Evolutionary conservation across 2,329 filamentous ascomycete genomes (phyloP), one percentile per base, ranked within the genome.

Genomic region (Rhynchosporium graminicola): DNA sequence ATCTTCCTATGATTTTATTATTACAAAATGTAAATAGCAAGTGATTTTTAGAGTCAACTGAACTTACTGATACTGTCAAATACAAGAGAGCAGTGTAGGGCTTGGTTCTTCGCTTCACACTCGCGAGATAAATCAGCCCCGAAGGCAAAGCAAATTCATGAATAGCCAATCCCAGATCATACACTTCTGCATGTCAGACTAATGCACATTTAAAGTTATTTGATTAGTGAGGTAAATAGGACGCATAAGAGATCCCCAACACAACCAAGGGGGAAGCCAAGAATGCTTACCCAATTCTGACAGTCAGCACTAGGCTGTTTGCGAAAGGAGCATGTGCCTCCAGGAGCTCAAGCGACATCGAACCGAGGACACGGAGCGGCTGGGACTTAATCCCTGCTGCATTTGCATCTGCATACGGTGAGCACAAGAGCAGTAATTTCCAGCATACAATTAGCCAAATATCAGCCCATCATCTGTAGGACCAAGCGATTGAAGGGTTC

Each of bases 301-400:
- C 50, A 12, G 50, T 52, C 33, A 38, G 50, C 50, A 9, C 50
- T 52, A 52, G 50, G 31, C 33, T 4, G 8, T 26, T 52, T 3
- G 1, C 5, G 31, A 9, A 26, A 33, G n/a, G 33, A 52, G n/a
- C 50, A 52, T 33, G 50, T 52, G 50, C 50, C 50, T 52, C 50
- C 50, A 1, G 50, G 7, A 3, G n/a, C 29, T 9, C 5, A 51
- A 51, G 29, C 48, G 48, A 51, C 29, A 20, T 33, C n/a, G 31
- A 52, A n/a, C 50, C 50, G 50, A 38, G 31, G 50, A 10, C 42
- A 7, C 5, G 42, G 7, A n/a, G 48, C 48, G 48, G 48, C 29
- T 51, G 29, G 48, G n/a, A 36, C 31, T 9, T 9, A 15, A 36
- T 20, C 29, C 31, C 4, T 9, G 48, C 48, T 48, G 10, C 46